phyloP scores from a whole-genome alignment of 106 monocot genomes.

The Dendrobium officinale region DNA sequence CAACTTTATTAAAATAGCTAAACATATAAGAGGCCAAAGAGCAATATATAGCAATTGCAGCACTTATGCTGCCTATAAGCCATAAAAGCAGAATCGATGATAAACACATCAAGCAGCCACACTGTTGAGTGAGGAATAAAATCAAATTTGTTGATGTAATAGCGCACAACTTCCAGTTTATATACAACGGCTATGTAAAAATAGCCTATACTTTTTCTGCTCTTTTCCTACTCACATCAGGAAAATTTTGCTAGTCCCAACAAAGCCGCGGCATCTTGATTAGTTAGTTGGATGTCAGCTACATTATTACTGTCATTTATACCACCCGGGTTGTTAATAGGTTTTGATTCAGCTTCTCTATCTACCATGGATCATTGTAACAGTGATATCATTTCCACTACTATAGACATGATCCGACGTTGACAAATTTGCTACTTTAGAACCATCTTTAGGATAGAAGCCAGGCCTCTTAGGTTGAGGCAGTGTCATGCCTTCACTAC shows the following conservation, averaged over 20 bases:
- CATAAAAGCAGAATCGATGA: not conserved
- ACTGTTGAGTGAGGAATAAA: no score
- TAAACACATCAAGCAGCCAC: no score
- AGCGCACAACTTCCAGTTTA: not conserved
- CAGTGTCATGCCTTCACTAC: constrained; percentile 9
- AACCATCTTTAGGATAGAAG: not conserved
- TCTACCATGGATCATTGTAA: not conserved
- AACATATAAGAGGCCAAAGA: no score
- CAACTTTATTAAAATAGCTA: no score
- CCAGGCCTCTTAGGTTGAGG: constrained; percentile 18
- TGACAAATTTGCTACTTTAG: not conserved
- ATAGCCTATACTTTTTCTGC: not conserved
- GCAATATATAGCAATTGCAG: no score
- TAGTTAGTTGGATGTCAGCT: no score
- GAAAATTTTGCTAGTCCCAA: not conserved
- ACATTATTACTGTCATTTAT: no score
- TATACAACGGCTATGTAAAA: not conserved
- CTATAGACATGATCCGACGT: not conserved
- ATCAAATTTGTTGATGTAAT: not conserved
- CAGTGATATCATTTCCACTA: not conserved
- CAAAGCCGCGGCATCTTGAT: no score
- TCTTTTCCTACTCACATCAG: not conserved
- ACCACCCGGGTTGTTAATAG: no score
- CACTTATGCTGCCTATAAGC: not conserved
- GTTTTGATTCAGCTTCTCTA: not conserved